Evolutionary conservation across 73 alveolate genomes (phyloP), one percentile per base, ranked within the genome.

Genomic region (Blepharisma stoltei): DNA sequence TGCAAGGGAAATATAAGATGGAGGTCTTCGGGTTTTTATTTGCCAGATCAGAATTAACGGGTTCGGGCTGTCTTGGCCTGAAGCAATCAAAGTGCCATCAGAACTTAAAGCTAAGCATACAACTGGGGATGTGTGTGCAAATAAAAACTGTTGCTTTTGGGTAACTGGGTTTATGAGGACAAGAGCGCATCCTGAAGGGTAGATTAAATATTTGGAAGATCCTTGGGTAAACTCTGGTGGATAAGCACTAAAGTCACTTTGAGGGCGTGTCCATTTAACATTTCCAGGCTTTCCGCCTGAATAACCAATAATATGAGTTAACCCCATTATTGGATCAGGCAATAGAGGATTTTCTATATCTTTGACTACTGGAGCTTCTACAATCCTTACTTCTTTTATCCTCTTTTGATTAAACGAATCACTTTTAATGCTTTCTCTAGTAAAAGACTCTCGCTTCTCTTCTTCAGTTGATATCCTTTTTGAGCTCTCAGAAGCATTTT

Each of bases 21-120:
- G 50, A 38, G 81, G 54, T 47, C 85, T 76, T 25, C 90, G 87
- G 14, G 90, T 70, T 14, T 43, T 49, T 47, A 81, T 78, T 54
- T 87, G 90, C 94, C 94, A 87, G 6, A 87, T 67, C 55, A 91
- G 65, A 23, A 88, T 84, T 23, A 77, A 71, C 8, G 90, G 84
- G 70, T 66, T 55, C 49, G 88, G 78, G 32, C 89, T 89, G 6
- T 77, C 85, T 60, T 89, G 84, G 6, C 86, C 93, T 20, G 91
- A 77, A 4, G 88, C 96, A 25, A 86, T 66, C n/a, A 89, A 23
- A 7, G 86, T 65, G 0, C 96, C 96, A 85, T 85, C 84, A 4
- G 76, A 73, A 81, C 81, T 89, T 6, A 89, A 37, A 23, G 81
- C 86, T 25, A 86, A 55, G 68, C 87, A 82, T 60, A 81, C 52